Evolutionary conservation across 371 early-diverging fungal species (phyloP).

Genomic region (Gilbertella persicaria): DNA sequence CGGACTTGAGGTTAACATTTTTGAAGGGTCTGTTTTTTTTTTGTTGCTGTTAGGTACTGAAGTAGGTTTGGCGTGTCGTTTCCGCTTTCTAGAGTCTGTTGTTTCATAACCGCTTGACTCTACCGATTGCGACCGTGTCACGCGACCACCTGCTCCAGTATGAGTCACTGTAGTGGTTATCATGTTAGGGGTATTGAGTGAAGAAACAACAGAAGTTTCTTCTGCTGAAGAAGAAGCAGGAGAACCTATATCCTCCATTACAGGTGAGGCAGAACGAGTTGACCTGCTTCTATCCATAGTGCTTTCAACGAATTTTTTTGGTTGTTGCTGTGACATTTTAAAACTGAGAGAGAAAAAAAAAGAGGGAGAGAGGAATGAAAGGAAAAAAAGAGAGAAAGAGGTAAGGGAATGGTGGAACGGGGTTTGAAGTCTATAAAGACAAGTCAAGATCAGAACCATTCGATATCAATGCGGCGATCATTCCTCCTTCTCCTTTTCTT

Average conservation of each 20-base stretch:
- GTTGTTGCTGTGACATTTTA: background rate
- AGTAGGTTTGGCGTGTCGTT: constrained; percentile 14
- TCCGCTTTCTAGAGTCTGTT: constrained; percentile 20
- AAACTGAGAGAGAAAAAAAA: constrained; percentile 2
- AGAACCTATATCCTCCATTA: constrained; percentile 7
- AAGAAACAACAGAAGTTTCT: background rate
- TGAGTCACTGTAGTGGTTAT: background rate
- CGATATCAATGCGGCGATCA: no score
- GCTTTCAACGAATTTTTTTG: background rate
- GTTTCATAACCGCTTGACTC: constrained; percentile 30
- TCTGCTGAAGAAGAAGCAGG: constrained; percentile 11
- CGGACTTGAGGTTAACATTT: background rate
- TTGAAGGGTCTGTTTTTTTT: constrained; percentile 12
- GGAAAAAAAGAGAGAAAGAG: background rate
- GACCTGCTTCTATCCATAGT: constrained; percentile 10
- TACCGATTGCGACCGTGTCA: constrained; percentile 33
- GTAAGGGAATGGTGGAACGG: background rate
- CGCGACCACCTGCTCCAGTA: constrained; percentile 1
- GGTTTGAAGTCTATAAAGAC: background rate
- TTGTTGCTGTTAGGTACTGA: constrained; percentile 10
- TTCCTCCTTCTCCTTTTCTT: no score
- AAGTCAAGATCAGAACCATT: no score
- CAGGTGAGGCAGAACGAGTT: constrained; percentile 23
- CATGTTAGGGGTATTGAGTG: background rate
- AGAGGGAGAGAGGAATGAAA: constrained; percentile 1